Conservation (phyloP, 129 eudicot genomes). For the Pulicaria dysenterica region DNA sequence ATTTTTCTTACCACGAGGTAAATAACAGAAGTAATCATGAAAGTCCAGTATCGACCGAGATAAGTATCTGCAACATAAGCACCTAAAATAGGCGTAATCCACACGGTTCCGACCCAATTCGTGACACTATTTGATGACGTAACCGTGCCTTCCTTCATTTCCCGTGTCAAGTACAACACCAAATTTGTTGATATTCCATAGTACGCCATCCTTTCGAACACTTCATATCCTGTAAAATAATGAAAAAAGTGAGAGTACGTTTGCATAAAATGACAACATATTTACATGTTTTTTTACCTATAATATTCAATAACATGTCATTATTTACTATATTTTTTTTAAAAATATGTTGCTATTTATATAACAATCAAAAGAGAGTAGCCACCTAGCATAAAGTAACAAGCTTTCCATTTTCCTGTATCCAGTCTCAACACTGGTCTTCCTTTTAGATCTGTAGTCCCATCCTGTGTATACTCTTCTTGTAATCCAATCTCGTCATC, state of each 20-base stretch:
- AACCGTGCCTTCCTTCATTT: constrained; percentile 77
- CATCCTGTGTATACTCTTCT: constrained; percentile 69
- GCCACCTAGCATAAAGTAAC: constrained; percentile 72
- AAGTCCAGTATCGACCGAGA: constrained; percentile 82
- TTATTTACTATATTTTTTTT: too few species aligned
- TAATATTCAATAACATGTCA: neutral
- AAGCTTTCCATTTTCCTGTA: constrained; percentile 87
- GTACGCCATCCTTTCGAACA: constrained; percentile 77
- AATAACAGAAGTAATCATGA: constrained; percentile 53
- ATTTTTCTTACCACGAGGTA: constrained; percentile 47
- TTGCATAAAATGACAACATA: too few species aligned
- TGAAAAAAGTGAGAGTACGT: too few species aligned
- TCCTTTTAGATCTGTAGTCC: constrained; percentile 68
- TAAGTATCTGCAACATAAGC: constrained; percentile 71
- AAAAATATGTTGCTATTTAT: neutral
- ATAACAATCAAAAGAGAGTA: neutral
- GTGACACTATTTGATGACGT: constrained; percentile 70
- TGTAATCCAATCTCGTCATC: constrained; percentile 45
- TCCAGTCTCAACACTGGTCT: constrained; percentile 49
- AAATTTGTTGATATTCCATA: constrained; percentile 72
- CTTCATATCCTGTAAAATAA: constrained; percentile 57
- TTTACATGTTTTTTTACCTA: neutral
- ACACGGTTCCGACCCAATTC: constrained; percentile 74
- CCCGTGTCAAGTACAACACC: constrained; percentile 52
- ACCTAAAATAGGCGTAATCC: constrained; percentile 75